phyloP scores from a whole-genome alignment of 2,329 filamentous ascomycete genomes.

The Cordyceps militaris region DNA sequence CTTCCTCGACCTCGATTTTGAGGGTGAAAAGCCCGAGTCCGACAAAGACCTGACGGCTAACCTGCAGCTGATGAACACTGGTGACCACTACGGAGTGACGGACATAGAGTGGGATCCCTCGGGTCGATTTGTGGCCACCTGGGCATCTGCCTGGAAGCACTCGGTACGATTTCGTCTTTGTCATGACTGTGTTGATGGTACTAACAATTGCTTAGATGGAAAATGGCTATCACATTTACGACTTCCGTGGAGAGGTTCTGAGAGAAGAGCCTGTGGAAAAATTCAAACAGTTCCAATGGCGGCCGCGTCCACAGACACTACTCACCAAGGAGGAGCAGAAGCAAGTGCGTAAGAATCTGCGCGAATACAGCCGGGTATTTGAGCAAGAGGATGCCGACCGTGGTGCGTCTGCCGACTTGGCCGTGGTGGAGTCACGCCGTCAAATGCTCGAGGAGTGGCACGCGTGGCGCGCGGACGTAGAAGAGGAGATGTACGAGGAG shows the following conservation, averaged over 20 bases:
- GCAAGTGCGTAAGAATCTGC: slow-evolving; percentile 93
- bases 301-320: slow-evolving; percentile 83
- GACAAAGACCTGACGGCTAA: slow-evolving; percentile 95
- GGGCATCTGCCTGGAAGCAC: slow-evolving; percentile 94
- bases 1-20: slow-evolving; percentile 96
- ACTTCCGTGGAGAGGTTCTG: slow-evolving; percentile 84
- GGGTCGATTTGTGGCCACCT: slow-evolving; percentile 87
- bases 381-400: slow-evolving; percentile 93
- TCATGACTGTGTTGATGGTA: neutral
- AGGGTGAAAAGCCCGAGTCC: slow-evolving; percentile 87
- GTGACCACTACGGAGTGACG: slow-evolving; percentile 94
- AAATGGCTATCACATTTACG: slow-evolving; percentile 97
- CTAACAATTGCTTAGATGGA: slow-evolving; percentile 66
- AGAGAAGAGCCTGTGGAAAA: slow-evolving; percentile 90
- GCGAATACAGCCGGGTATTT: slow-evolving; percentile 91
- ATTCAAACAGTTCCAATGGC: slow-evolving; percentile 97
- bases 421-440: slow-evolving; percentile 83
- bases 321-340: slow-evolving; percentile 97
- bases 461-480: slow-evolving; percentile 69
- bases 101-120: slow-evolving; percentile 98
- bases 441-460: slow-evolving; percentile 82
- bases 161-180: slow-evolving; percentile 53
- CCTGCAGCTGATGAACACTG: slow-evolving; percentile 86
- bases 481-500: slow-evolving; percentile 66
- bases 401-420: slow-evolving; percentile 87